These are phyloP conservation scores for Candida cerambycidarum DNA, from an alignment of 805 yeast species.

Conservation along the genomic window DNA sequence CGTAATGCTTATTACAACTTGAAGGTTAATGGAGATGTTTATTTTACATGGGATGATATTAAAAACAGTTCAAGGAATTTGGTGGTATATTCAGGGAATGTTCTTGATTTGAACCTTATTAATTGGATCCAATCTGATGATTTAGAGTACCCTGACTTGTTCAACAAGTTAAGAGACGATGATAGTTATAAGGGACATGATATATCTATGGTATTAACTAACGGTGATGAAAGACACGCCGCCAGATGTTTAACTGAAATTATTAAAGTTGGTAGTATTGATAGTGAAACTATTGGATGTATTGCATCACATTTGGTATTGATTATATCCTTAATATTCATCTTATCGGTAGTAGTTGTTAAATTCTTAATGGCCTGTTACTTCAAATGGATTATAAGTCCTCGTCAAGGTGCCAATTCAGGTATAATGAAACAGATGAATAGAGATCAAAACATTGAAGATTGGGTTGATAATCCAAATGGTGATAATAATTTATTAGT, in stretches of 20 bases:
- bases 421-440: slow-evolving; percentile 61
- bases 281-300: slow-evolving; percentile 89
- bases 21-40: slow-evolving; percentile 68
- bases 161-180: slow-evolving; percentile 60
- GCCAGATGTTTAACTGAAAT: slow-evolving; percentile 86
- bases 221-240: slow-evolving; percentile 62
- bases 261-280: slow-evolving; percentile 84
- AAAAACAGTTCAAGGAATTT: slow-evolving; percentile 67
- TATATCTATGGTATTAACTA: slow-evolving; percentile 68
- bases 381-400: slow-evolving; percentile 76
- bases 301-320: slow-evolving; percentile 86
- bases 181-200: slow-evolving; percentile 70
- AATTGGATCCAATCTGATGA: slow-evolving; percentile 74
- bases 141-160: slow-evolving; percentile 68
- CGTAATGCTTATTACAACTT: slow-evolving; percentile 66
- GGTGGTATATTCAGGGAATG: slow-evolving; percentile 87
- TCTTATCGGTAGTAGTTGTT: slow-evolving; percentile 71
- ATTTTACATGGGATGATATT: slow-evolving; percentile 88
- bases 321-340: slow-evolving; percentile 77
- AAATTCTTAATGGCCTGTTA: slow-evolving; percentile 87
- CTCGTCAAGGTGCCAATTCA: slow-evolving; percentile 74
- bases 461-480: slow-evolving; percentile 67
- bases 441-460: slow-evolving; percentile 69
- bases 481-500: slow-evolving; percentile 37
- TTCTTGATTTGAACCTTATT: slow-evolving; percentile 75